These are phyloP conservation scores for Rosa rugosa DNA, from an alignment of 306 rosid species.

Conservation along the genomic window DNA sequence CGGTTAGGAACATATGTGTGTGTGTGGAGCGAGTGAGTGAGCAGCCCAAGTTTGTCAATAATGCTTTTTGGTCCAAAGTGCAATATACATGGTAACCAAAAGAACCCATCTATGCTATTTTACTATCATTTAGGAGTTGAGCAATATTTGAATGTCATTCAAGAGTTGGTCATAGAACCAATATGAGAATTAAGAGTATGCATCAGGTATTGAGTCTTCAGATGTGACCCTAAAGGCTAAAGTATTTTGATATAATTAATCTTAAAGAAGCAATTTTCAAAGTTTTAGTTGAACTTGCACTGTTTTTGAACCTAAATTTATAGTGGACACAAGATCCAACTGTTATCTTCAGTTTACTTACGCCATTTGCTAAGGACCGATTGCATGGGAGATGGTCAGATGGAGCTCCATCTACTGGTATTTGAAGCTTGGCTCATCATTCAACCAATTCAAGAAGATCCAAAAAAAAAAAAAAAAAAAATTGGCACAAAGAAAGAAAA, in stretches of 20 bases:
- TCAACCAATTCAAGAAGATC: too few relatives aligned
- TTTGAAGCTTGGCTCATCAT: too few relatives aligned
- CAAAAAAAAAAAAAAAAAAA: too few relatives aligned
- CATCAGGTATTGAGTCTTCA: background rate
- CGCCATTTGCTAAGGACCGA: too few relatives aligned
- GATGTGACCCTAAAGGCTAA: background rate
- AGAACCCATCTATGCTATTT: background rate
- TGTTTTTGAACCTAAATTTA: background rate
- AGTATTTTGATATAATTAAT: background rate
- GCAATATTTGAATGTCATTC: background rate
- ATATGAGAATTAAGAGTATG: background rate
- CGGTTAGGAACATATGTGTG: too few relatives aligned
- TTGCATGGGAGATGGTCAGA: too few relatives aligned
- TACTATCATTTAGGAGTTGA: background rate
- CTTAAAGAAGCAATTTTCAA: background rate
- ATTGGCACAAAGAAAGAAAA: too few relatives aligned
- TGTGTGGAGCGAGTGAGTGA: too few relatives aligned
- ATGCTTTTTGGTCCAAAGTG: background rate
- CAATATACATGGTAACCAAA: background rate
- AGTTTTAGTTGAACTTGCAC: background rate
- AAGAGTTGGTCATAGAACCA: background rate
- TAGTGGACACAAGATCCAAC: background rate
- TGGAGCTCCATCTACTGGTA: too few relatives aligned
- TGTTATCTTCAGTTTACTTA: background rate
- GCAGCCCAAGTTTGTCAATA: background rate